Percentiles rank a stretch among this genome's conserved stretches.
Conservation (phyloP, 257 asterid species). For the Scutellaria barbata region DNA sequence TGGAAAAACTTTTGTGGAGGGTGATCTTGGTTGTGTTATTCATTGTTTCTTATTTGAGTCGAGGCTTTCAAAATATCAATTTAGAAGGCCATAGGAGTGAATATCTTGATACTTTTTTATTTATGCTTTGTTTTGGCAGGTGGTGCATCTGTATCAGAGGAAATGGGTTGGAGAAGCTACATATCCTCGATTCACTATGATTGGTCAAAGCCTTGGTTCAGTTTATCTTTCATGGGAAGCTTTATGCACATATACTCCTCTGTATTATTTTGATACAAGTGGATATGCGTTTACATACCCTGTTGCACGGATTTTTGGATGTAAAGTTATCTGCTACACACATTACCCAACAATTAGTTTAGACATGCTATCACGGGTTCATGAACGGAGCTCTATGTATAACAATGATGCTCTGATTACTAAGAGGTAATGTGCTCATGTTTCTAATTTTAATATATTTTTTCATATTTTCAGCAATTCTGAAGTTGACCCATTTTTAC, state of each 20-base stretch:
- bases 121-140: constrained; percentile 51
- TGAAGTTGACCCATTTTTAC: not conserved
- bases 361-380: constrained; percentile 94
- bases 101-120: constrained; percentile 15
- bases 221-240: constrained; percentile 94
- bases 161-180: constrained; percentile 89
- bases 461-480: constrained; percentile 16
- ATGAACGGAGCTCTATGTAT: constrained; percentile 74
- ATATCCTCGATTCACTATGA: constrained; percentile 94
- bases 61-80: constrained; percentile 11
- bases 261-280: constrained; percentile 88
- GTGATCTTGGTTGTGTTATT: not conserved
- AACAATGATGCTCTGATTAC: constrained; percentile 82
- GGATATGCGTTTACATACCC: constrained; percentile 99
- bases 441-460: not conserved
- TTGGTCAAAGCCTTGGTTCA: constrained; percentile 97
- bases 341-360: constrained; percentile 97
- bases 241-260: constrained; percentile 67
- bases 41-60: constrained; percentile 11
- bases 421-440: constrained; percentile 55
- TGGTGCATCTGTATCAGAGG: constrained; percentile 75
- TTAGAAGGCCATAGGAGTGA: constrained; percentile 13
- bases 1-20: not conserved
- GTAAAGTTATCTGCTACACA: constrained; percentile 83
- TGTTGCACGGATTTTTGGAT: constrained; percentile 84